phyloP scores from a whole-genome alignment of 495 filamentous ascomycete species.

The Annulohypoxylon moriforme region DNA sequence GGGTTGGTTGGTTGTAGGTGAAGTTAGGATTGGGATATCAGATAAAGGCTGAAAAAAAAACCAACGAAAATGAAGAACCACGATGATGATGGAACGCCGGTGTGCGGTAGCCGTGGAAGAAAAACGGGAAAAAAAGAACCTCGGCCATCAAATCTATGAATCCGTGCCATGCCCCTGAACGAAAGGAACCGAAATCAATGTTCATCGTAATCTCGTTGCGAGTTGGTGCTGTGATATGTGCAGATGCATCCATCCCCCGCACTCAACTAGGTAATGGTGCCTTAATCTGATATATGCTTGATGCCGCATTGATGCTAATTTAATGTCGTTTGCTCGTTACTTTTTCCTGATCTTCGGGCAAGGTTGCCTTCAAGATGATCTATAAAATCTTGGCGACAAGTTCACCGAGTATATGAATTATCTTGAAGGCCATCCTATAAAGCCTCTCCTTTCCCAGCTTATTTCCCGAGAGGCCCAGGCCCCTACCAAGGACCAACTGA shows the following conservation, averaged over 20 bases:
- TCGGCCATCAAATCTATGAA: constrained; percentile 37
- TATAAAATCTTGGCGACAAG: neutral
- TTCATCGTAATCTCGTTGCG: constrained; percentile 43
- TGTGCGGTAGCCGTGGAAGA: constrained; percentile 7
- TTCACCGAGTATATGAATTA: neutral
- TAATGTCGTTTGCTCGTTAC: constrained; percentile 34
- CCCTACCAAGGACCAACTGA: constrained; percentile 77
- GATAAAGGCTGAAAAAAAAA: neutral
- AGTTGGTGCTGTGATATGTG: constrained; percentile 34
- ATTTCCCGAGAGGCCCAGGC: neutral
- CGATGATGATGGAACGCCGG: constrained; percentile 31
- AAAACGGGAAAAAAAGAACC: too few relatives aligned
- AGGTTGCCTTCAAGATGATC: neutral
- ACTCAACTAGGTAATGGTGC: constrained; percentile 11
- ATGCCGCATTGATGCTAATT: constrained; percentile 28
- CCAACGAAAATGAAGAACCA: neutral
- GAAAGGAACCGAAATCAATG: constrained; percentile 28
- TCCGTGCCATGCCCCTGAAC: constrained; percentile 35
- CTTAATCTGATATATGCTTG: constrained; percentile 15
- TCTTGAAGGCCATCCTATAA: neutral
- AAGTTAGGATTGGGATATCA: constrained; percentile 21
- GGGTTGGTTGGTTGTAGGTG: neutral
- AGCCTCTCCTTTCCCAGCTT: neutral
- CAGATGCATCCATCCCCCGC: constrained; percentile 28
- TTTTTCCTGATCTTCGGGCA: constrained; percentile 1